These are phyloP conservation scores for Pythium chondricola DNA, from an alignment of 352 stramenopile genomes.

Conservation along the genomic window DNA sequence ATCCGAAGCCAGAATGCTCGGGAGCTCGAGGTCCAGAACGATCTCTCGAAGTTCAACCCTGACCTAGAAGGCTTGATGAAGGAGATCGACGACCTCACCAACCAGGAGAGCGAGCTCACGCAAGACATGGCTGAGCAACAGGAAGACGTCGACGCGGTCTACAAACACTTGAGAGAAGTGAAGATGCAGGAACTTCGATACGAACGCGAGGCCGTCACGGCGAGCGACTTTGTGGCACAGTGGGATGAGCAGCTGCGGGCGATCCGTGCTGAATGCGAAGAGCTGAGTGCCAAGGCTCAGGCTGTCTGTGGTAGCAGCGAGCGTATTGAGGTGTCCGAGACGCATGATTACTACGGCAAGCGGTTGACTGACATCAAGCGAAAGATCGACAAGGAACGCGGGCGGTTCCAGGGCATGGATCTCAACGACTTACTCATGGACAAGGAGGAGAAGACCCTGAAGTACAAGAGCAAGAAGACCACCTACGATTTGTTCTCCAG, in stretches of 20 bases:
- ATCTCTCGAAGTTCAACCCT: conserved; percentile 57
- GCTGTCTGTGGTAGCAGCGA: conserved; percentile 46
- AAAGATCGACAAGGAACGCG: conserved; percentile 70
- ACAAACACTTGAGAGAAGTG: conserved; percentile 69
- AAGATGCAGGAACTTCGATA: conserved; percentile 67
- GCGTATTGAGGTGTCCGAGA: conserved; percentile 52
- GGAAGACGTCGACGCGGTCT: conserved; percentile 52
- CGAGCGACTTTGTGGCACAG: conserved; percentile 41
- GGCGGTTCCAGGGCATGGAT: conserved; percentile 79
- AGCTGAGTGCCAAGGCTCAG: conserved; percentile 51
- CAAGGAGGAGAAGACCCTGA: conserved; percentile 63
- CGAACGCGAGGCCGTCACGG: conserved; percentile 35
- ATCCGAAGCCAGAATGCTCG: conserved; percentile 30
- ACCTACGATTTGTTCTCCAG: conserved; percentile 55
- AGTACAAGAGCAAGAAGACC: conserved; percentile 59
- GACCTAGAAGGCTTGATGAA: conserved; percentile 55
- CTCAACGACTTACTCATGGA: conserved; percentile 67
- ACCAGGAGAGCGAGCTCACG: conserved; percentile 42
- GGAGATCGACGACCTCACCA: conserved; percentile 48
- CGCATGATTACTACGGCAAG: conserved; percentile 77
- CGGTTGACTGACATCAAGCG: conserved; percentile 71
- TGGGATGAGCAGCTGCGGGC: conserved; percentile 44
- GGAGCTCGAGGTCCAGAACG: conserved; percentile 46
- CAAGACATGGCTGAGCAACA: conserved; percentile 49
- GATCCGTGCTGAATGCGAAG: conserved; percentile 51